phyloP scores from a whole-genome alignment of 1,284 basidiomycete genomes.

The Pyrrhoderma lamaoense region DNA sequence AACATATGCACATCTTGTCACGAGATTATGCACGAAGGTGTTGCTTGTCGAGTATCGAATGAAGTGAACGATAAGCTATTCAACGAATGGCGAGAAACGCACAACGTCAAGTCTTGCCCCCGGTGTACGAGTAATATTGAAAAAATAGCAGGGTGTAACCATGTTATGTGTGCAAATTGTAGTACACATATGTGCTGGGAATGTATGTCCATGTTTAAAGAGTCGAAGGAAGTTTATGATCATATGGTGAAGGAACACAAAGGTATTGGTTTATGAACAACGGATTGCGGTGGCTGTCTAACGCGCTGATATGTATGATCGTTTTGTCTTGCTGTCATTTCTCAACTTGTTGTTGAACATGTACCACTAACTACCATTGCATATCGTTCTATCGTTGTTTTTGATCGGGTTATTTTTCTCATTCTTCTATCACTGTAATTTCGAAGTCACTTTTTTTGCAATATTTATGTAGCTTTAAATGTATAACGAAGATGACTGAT shows the following conservation, averaged over 20 bases:
- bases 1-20: constrained; percentile 63
- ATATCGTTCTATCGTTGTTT: too few relatives aligned
- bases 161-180: constrained; percentile 28
- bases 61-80: constrained; percentile 37
- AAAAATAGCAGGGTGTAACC: constrained; percentile 31
- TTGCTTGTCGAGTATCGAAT: constrained; percentile 46
- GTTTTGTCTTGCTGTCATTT: too few relatives aligned
- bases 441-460: too few relatives aligned
- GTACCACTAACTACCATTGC: too few relatives aligned
- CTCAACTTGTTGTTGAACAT: too few relatives aligned
- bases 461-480: too few relatives aligned
- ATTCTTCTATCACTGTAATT: too few relatives aligned
- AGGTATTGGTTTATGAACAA: constrained; percentile 9
- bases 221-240: constrained; percentile 21
- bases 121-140: constrained; percentile 29
- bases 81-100: constrained; percentile 25
- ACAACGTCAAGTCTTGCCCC: constrained; percentile 31
- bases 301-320: too few relatives aligned
- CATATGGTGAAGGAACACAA: constrained; percentile 22
- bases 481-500: too few relatives aligned
- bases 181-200: constrained; percentile 31
- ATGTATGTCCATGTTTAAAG: constrained; percentile 25
- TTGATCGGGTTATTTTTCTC: too few relatives aligned
- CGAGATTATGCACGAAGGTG: constrained; percentile 56
- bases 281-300: too few relatives aligned